Base-by-base conservation (phyloP, 1,284 basidiomycete species). In the Trichosporon asahii region DNA sequence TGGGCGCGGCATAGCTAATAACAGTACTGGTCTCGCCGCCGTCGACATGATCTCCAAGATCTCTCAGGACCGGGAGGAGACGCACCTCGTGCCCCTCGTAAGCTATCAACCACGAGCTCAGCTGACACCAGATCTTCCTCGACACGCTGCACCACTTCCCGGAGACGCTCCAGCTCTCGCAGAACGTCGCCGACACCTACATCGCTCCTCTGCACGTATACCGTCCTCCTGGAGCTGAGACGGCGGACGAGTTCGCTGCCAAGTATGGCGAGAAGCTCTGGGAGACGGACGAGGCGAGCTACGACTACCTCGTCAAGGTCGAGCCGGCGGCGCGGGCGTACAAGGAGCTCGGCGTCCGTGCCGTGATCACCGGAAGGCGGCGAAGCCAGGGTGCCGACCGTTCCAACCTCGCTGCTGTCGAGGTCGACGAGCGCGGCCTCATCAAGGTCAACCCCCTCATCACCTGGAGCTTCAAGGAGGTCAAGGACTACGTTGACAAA, bases 111-210 rank as follows among this genome's bases (percentile, higher is more conserved):
- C 1, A 14, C 21, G 15, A 1, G 29, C 25, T 25, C 31, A 33
- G 23, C 35, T 55, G 21, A 8, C 73, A 21, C 14, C 70, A 83
- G 80, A 94, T 97, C 84, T 97, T 98, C 85, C 85, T 97, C 80
- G 96, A 99, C 85, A 98, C 96, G 0, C 87, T 99, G 11, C 95
- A 98, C 83, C 97, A 99, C 85, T 98, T 99, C 84, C 86, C 88
- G 2, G 94, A 98, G 85, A 99, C 96, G 5, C 89, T 96, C 75
- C 89, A 91, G 73, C 88, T 99, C 57, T 91, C 95, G 2, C 88
- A 91, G 68, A 89, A 90, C 40, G 92, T 94, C 12, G 89, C 91
- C 77, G 84, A 87, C 76, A 89, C 87, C 75, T 99, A 99, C 82
- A 85, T 86, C 29, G 86, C 90, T 27, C 86, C 88, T 2, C 86